Evolutionary conservation across 306 rosid genomes (phyloP), one percentile per base, ranked within the genome.

Genomic region (Aeschynomene evenia): DNA sequence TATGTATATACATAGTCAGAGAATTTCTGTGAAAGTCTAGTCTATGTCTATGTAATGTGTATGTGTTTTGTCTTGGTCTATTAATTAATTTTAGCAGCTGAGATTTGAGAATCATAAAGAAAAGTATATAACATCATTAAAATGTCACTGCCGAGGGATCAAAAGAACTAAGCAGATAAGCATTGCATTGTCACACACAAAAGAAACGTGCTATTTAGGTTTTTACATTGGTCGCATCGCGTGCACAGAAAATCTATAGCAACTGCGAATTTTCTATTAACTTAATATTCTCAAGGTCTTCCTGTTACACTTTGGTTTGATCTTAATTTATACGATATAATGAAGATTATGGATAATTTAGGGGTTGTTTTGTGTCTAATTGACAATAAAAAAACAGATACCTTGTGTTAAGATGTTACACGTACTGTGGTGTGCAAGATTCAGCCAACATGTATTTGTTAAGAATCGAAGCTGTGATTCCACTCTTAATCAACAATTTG

Each of bases 61-160:
- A n/a, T n/a, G n/a, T n/a, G n/a, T n/a, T n/a, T 26, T 56, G 69
- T 14, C 62, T 28, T 51, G 0, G 68, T 70, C 72, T 63, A 66
- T 66, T 56, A 16, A 66, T 66, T 56, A 16, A 33, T 56, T 40
- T 24, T 39, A 5, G 24, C 42, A 21, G 34, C 18, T 11, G 45
- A 29, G 51, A 54, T 52, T n/a, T 28, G 31, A 28, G n/a, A 28
- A 3, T 28, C 5, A 28, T 28, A 6, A n/a, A 28, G 31, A 28
- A 28, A 28, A n/a, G n/a, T n/a, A 28, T 28, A 3, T 28, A 69
- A 52, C 42, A 31, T n/a, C n/a, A n/a, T n/a, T n/a, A n/a, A n/a
- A n/a, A n/a, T 61, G 71, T 37, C 59, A 52, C 3, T 69, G 71
- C 20, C 12, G 1, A 52, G 46, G 55, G 55, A 51, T 73, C 64